Percentiles rank a stretch among this genome's conserved stretches.
Conservation (phyloP, 768 basidiomycete species). For the Russula emetica region DNA sequence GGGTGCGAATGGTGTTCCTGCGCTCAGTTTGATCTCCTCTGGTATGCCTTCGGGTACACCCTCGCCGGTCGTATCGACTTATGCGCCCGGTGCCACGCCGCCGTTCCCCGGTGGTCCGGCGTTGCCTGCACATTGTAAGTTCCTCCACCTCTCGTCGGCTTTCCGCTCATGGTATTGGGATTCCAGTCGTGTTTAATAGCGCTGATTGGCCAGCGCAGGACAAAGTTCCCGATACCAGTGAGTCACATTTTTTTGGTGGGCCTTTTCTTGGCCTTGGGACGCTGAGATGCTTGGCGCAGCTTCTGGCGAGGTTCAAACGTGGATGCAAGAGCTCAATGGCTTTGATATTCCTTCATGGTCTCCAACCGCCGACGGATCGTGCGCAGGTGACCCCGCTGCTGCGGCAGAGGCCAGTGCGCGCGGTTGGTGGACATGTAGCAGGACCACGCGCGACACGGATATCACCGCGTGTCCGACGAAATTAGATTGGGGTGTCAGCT, state of each 20-base stretch:
- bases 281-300: constrained; percentile 34
- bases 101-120: constrained; percentile 61
- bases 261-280: not conserved
- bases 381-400: constrained; percentile 52
- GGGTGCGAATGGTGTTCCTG: constrained; percentile 41
- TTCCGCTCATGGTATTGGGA: not conserved
- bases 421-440: constrained; percentile 93
- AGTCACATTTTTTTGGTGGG: constrained; percentile 19
- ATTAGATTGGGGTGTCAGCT: constrained; percentile 75
- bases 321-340: constrained; percentile 75
- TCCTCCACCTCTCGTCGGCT: not conserved
- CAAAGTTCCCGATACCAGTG: constrained; percentile 54
- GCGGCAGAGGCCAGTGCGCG: constrained; percentile 53
- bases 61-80: constrained; percentile 49
- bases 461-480: constrained; percentile 65
- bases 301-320: constrained; percentile 59
- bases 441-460: constrained; percentile 53
- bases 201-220: constrained; percentile 63
- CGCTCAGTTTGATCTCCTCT: constrained; percentile 53
- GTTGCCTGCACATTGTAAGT: constrained; percentile 62
- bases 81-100: constrained; percentile 53
- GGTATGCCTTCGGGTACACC: constrained; percentile 58
- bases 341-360: constrained; percentile 60
- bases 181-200: constrained; percentile 43
- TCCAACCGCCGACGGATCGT: constrained; percentile 66